Evolutionary conservation across 2,329 filamentous ascomycete genomes (phyloP), one percentile per base, ranked within the genome.

Genomic region (Trichoderma sp.): DNA sequence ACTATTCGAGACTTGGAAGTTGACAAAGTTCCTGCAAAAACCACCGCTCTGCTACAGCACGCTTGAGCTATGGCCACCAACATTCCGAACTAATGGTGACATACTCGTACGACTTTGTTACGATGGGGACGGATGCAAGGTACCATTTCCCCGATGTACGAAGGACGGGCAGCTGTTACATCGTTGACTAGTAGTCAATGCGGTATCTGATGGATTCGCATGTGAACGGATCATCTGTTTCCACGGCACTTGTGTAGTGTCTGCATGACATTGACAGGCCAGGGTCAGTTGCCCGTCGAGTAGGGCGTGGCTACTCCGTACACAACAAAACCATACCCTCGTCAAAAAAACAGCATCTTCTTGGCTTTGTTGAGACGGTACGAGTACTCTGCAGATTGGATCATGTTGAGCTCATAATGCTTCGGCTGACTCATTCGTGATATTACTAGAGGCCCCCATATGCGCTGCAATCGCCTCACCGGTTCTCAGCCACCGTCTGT

Each of bases 401-500:
- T 34, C 26, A 11, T 60, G 21, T 24, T 26, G 47, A 51, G n/a
- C 36, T 26, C 36, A 30, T 18, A 56, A 60, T 21, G 36, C 36
- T 14, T 47, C 18, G 9, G 39, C 56, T 36, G 43, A 34, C 43
- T 53, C 62, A 53, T 8, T 34, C 43, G 32, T 60, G 57, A 21
- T 24, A 51, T 32, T 34, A 51, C 18, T 18, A 15, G n/a, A 47
- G n/a, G 56, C 26, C 36, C 34, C 56, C 36, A 26, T 28, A 51
- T 28, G 36, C 24, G 66, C 34, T 28, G 56, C 66, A 69, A n/a
- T 60, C 34, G 56, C 66, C 28, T 69, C 66, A 61, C 66, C 56
- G 66, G 66, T 47, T 61, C 26, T 60, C 34, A 69, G 66, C 56
- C 57, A 69, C 66, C 4, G 66, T 69, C 66, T 69, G 66, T 61